Evolutionary conservation across 129 eudicot species (phyloP).

Genomic region (Helianthus tuberosus): DNA sequence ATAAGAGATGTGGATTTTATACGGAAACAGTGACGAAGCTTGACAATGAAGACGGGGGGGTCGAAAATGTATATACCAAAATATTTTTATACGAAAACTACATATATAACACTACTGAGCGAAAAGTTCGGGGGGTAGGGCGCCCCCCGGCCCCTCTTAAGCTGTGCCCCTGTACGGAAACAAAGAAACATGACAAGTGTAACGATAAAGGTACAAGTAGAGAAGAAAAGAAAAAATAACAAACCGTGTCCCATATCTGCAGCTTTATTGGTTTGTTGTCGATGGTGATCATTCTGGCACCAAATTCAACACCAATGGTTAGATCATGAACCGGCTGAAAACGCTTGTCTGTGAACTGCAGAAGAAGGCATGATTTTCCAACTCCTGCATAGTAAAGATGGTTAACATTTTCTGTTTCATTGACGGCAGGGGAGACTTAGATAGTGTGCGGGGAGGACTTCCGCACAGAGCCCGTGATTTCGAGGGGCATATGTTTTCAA

Average conservation of each 20-base stretch:
- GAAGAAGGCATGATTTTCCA: conserved; percentile 81
- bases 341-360: conserved; percentile 96
- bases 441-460: too few species aligned
- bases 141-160: too few species aligned
- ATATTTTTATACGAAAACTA: too few species aligned
- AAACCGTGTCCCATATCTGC: conserved; percentile 69
- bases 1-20: not conserved
- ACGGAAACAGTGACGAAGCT: too few species aligned
- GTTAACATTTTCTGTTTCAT: not conserved
- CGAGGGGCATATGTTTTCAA: too few species aligned
- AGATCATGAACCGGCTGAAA: conserved; percentile 93
- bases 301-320: conserved; percentile 97
- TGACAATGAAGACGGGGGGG: too few species aligned
- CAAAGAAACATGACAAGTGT: conserved; percentile 6
- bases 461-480: too few species aligned
- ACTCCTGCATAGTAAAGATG: conserved; percentile 34
- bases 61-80: too few species aligned
- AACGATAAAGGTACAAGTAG: not conserved
- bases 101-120: too few species aligned
- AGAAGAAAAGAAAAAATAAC: not conserved
- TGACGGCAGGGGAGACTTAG: not conserved
- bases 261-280: conserved; percentile 87
- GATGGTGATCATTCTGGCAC: conserved; percentile 93
- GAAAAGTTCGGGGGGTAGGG: too few species aligned
- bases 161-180: too few species aligned